Percentiles rank a stretch among this genome's conserved stretches.
Evolutionary conservation across 331 rosid species (phyloP).

Genomic region (Acacia pycnantha): DNA sequence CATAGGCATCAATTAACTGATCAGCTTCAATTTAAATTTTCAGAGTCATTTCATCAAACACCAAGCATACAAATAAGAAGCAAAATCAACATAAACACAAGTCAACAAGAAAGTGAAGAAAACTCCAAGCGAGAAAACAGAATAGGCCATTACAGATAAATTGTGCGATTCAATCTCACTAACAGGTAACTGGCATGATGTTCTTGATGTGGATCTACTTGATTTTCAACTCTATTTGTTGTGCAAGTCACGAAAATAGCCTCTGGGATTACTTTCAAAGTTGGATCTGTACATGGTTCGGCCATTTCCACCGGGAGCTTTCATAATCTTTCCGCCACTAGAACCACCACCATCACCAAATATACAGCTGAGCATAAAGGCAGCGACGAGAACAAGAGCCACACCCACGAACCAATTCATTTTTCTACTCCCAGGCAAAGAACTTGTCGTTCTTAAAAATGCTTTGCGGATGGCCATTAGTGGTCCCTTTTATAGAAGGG

Average conservation of each 20-base stretch:
- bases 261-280: neutral
- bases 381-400: too few relatives aligned
- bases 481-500: too few relatives aligned
- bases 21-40: neutral
- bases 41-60: neutral
- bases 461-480: too few relatives aligned
- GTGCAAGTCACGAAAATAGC: neutral
- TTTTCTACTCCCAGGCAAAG: too few relatives aligned
- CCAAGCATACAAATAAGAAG: neutral
- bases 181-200: neutral
- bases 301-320: neutral
- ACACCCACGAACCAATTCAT: too few relatives aligned
- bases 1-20: neutral
- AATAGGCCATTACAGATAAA: neutral
- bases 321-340: neutral
- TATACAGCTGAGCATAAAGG: too few relatives aligned
- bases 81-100: neutral
- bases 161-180: neutral
- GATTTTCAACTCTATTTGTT: neutral
- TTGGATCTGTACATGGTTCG: neutral
- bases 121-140: neutral
- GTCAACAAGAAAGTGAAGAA: neutral
- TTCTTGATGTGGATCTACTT: neutral
- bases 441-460: too few relatives aligned
- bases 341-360: neutral